Conservation (phyloP, 2,329 filamentous ascomycete genomes). For the Trichoderma breve region DNA sequence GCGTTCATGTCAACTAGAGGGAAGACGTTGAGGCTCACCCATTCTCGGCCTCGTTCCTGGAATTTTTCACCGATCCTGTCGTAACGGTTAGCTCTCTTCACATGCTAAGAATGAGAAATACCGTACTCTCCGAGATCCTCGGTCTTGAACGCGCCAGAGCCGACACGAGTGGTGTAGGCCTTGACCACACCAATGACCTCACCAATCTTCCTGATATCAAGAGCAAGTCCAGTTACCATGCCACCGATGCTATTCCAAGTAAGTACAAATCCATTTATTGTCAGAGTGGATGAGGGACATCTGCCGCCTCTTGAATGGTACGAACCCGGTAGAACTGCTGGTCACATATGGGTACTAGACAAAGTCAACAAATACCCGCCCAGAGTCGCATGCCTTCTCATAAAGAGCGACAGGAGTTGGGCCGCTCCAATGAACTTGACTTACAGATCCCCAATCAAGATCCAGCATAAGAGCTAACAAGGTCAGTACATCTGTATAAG, state of each 20-base stretch:
- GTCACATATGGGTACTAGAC: slow-evolving; percentile 30
- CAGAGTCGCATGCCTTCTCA: background rate
- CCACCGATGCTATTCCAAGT: slow-evolving; percentile 35
- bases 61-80: slow-evolving; percentile 43
- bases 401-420: background rate
- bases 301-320: background rate
- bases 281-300: background rate
- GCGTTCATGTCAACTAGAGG: background rate
- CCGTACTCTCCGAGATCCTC: slow-evolving; percentile 49
- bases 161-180: slow-evolving; percentile 64
- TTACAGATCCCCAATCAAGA: slow-evolving; percentile 18
- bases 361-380: slow-evolving; percentile 26
- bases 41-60: slow-evolving; percentile 48
- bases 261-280: background rate
- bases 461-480: slow-evolving; percentile 20
- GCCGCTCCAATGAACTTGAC: background rate
- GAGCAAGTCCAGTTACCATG: slow-evolving; percentile 60
- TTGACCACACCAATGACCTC: slow-evolving; percentile 66
- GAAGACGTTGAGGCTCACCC: slow-evolving; percentile 27
- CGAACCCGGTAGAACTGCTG: slow-evolving; percentile 28
- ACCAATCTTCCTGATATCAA: slow-evolving; percentile 60
- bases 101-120: background rate
- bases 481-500: background rate
- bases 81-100: background rate
- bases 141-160: slow-evolving; percentile 64